Conservation (phyloP, 257 asterid genomes). For the Parsonsia alboflavescens region DNA sequence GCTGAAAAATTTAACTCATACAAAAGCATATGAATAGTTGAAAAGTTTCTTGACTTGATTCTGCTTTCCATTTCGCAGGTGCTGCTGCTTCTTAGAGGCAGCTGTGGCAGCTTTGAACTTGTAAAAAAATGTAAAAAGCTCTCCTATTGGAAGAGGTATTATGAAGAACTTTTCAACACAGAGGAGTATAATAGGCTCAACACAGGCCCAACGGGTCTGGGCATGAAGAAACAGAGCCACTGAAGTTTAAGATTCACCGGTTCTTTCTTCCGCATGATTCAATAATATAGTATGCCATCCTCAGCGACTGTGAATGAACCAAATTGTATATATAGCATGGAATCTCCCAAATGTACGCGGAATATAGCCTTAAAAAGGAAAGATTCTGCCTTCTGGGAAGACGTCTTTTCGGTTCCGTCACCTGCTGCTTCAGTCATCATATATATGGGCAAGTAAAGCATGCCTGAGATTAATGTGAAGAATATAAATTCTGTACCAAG, state of each 20-base stretch:
- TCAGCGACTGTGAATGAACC: neutral
- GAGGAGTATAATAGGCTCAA: slow-evolving; percentile 38
- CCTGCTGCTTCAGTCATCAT: neutral
- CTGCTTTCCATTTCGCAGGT: slow-evolving; percentile 37
- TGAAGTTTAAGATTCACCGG: slow-evolving; percentile 27
- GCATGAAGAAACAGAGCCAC: slow-evolving; percentile 26
- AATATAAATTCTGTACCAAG: neutral
- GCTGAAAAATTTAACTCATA: neutral
- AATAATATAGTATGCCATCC: too few species aligned
- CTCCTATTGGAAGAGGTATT: slow-evolving; percentile 79
- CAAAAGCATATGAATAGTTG: neutral
- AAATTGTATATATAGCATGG: neutral
- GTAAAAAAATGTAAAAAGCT: slow-evolving; percentile 61
- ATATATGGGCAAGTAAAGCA: neutral
- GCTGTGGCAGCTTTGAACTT: slow-evolving; percentile 74
- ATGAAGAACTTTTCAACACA: slow-evolving; percentile 68
- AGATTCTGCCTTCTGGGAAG: neutral
- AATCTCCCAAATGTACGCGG: neutral
- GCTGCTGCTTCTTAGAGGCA: slow-evolving; percentile 73
- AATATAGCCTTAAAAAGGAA: neutral
- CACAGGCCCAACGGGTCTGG: slow-evolving; percentile 19
- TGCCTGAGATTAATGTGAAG: neutral
- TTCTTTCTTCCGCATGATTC: neutral
- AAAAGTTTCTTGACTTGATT: neutral
- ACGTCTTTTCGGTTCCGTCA: neutral